Evolutionary conservation across 164 flowering plant species (phyloP).

Genomic region (Buxus sempervirens): DNA sequence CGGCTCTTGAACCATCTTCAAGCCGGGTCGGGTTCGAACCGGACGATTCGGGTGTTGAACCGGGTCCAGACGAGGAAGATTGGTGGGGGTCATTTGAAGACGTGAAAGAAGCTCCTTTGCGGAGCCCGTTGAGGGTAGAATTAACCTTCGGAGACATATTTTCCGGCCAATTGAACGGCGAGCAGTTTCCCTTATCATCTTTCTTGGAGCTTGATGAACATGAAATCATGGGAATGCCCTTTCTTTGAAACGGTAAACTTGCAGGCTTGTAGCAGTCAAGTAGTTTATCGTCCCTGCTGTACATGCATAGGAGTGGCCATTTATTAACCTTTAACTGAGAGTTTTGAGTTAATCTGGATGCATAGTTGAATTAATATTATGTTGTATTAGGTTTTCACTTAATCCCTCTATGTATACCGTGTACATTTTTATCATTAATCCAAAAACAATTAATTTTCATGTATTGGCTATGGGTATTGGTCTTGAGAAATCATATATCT

Average conservation of each 20-base stretch:
- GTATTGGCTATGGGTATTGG: too few species aligned
- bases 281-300: neutral
- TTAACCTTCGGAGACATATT: neutral
- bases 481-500: too few species aligned
- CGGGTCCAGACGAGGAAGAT: neutral
- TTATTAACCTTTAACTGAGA: too few species aligned
- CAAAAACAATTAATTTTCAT: too few species aligned
- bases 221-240: neutral
- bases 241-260: too few species aligned
- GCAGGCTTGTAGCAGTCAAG: too few species aligned
- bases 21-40: neutral
- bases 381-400: too few species aligned
- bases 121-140: conserved; percentile 9
- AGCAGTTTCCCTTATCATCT: neutral
- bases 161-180: neutral
- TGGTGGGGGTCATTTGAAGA: conserved; percentile 14
- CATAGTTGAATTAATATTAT: too few species aligned
- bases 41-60: neutral
- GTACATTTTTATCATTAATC: too few species aligned
- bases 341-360: too few species aligned
- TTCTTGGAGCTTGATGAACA: neutral
- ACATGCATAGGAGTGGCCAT: too few species aligned
- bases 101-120: conserved; percentile 15
- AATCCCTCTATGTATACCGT: too few species aligned
- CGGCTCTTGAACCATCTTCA: conserved; percentile 10